Base-by-base conservation (phyloP, 495 filamentous ascomycete genomes). In the Hyaloscypha hepaticicola region DNA sequence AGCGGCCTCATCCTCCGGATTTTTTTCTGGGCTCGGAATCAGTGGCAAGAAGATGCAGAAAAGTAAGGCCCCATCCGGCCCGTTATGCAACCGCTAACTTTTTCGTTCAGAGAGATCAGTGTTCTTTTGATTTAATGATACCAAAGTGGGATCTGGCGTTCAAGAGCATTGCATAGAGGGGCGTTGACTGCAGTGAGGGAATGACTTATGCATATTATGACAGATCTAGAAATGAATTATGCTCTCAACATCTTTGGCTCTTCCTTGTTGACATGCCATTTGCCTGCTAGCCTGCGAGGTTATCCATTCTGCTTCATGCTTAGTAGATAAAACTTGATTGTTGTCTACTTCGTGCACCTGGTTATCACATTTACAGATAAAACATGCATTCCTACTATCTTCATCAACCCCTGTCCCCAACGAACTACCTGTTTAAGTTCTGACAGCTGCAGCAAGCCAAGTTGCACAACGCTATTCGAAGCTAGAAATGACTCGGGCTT, bases 21-120 rank as follows among this genome's bases (percentile, higher is more conserved):
- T 73, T 49, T 73, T 75, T 68, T 41, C 38, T 19, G 38, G 38
- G 11, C 12, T 45, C 19, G 64, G 73, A 53, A 60, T 66, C 60
- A 62, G 52, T 51, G 61, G 65, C 58, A 77, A 59, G 75, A 76
- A 70, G 71, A 63, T 80, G 53, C 64, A 75, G 67, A 81, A 78
- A 75, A 82, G 80, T 72, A 72, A 73, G 68, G 14, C 14, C 6
- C 38, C 38, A 45, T 16, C 38, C 3, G 38, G 4, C 19, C 12
- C 11, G 38, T 4, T 19, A 45, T 19, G 38, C 38, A 45, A 0
- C 5, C 38, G 19, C 38, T 45, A 16, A 45, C 38, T 14, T 45
- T 45, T 1, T 16, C 19, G 11, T 45, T 14, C 19, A 45, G 38
- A 45, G 38, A 45, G 38, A 45, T 45, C 38, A 79, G 78, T 66